Base-by-base conservation (phyloP, 768 basidiomycete species). In the Cubamyces lactineus region DNA sequence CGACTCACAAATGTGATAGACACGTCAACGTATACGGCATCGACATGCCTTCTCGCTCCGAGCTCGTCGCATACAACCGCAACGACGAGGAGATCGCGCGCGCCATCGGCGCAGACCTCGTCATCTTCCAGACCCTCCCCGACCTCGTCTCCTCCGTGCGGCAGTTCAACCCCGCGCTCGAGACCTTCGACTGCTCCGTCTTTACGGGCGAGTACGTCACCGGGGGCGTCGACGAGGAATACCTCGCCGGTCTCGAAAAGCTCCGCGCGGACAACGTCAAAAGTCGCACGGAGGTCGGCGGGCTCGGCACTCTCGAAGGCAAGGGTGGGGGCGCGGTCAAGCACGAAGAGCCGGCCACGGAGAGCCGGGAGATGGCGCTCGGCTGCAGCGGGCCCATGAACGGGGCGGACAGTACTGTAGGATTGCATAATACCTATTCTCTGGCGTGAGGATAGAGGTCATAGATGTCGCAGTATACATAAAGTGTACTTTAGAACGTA, bases 161-260 rank as follows among this genome's bases (percentile, higher is more conserved):
- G 53, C 87, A 91, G 69, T 84, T 94, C 75, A 98, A 97, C 73
- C 84, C 88, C 0, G 72, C 75, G 16, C 90, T 99, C 71, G 73
- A 77, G 53, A 75, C 79, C 8, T 97, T 98, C 71, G 97, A 99
- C 71, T 98, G 96, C 76, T 98, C 96, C 15, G 96, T 99, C 23
- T 99, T 98, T 76, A 94, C 92, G 9, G 97, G 97, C 47, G 87
- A 97, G 72, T 99, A 99, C 73, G 85, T 98, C 53, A 99, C 96
- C 1, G 96, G 97, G 17, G 91, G 90, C 16, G 90, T 99, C 24
- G 87, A 92, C 67, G 89, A 92, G 66, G 80, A 71, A 47, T 98
- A 99, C 77, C 79, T 99, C 50, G 73, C 78, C 40, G 78, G 85
- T 62, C 70, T 99, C 42, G 93, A 98, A 74, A 78, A 76, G 40